A percentile compares a stretch with the other conserved stretches of the same genome.
phyloP scores from a whole-genome alignment of 23 red algal genomes.

The Gracilaria gracilis region DNA sequence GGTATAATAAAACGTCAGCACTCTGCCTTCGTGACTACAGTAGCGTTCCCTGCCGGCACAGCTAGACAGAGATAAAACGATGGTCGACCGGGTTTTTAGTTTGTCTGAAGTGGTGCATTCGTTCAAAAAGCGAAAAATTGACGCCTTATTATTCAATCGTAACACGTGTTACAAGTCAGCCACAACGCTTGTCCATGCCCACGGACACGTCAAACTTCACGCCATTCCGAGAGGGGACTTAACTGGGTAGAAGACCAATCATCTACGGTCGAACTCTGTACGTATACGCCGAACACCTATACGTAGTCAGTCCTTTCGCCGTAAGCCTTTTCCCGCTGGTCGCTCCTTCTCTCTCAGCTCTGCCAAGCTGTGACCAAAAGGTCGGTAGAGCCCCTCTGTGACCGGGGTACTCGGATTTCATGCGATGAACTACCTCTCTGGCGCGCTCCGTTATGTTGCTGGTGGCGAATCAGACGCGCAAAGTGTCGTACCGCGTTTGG shows the following conservation, averaged over 20 bases:
- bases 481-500: conserved; percentile 65
- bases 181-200: background rate
- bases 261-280: background rate
- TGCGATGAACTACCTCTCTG: conserved; percentile 83
- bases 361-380: background rate
- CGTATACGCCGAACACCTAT: background rate
- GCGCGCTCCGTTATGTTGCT: conserved; percentile 91
- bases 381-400: background rate
- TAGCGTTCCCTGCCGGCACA: no score
- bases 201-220: background rate
- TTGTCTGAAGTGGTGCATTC: no score
- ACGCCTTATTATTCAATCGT: background rate
- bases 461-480: conserved; percentile 75
- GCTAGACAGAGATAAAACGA: no score
- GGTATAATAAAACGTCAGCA: no score
- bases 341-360: background rate
- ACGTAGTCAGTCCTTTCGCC: background rate
- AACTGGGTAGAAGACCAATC: conserved; percentile 3
- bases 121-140: background rate
- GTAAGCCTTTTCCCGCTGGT: background rate
- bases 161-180: background rate
- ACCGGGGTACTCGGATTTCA: background rate
- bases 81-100: no score
- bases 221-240: background rate
- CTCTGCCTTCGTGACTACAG: no score